phyloP scores from a whole-genome alignment of 2,329 filamentous ascomycete genomes.

The Sporothrix sp. region DNA sequence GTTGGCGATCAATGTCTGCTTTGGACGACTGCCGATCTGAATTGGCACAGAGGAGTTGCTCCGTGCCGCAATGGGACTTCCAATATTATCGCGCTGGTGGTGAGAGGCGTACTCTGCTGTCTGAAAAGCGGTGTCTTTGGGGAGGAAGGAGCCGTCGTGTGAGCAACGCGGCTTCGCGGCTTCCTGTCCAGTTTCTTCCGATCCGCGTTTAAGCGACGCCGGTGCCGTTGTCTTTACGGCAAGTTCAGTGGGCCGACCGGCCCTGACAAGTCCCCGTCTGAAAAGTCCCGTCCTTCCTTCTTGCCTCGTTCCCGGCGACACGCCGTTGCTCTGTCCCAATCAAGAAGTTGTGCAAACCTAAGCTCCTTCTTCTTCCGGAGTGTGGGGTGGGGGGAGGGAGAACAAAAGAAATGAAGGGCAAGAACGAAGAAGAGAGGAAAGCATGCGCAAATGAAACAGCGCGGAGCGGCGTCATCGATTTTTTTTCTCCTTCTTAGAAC shows the following conservation, averaged over 20 bases:
- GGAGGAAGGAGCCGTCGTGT: neutral
- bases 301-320: no score
- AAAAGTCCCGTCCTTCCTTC: no score
- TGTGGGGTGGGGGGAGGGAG: neutral
- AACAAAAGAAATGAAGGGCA: neutral
- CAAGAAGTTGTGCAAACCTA: no score
- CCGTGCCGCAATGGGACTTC: no score
- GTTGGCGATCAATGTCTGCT: no score
- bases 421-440: neutral
- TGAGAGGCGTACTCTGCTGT: neutral
- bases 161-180: neutral
- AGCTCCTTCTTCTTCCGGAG: constrained; percentile 4
- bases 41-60: no score
- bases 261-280: no score
- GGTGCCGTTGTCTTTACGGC: neutral
- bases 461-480: neutral
- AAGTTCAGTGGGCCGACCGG: neutral
- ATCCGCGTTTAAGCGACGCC: constrained; percentile 2
- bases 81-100: neutral
- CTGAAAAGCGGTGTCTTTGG: no score
- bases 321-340: constrained; percentile 1
- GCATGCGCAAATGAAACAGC: neutral
- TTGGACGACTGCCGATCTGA: no score
- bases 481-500: neutral
- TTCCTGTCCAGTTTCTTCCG: neutral